Evolutionary conservation across 2,329 filamentous ascomycete species (phyloP).

Genomic region (Fusarium devonianum): DNA sequence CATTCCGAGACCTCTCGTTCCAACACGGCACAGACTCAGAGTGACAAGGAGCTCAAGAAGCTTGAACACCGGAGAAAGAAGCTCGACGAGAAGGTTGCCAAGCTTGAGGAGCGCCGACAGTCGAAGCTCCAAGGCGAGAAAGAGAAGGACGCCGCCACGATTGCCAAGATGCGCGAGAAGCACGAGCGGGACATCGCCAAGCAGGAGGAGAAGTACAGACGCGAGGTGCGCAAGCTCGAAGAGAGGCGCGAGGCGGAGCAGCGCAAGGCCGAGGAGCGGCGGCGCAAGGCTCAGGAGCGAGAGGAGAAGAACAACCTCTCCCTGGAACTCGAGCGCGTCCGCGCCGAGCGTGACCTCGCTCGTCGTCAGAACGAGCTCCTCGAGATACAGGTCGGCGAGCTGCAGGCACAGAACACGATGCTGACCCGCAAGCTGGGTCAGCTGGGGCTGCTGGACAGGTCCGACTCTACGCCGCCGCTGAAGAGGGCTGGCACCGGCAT

Average conservation of each 20-base stretch:
- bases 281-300: constrained; percentile 59
- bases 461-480: constrained; percentile 49
- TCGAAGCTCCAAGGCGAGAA: constrained; percentile 56
- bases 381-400: constrained; percentile 61
- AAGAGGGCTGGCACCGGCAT: constrained; percentile 20
- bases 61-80: constrained; percentile 67
- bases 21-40: constrained; percentile 35
- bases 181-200: constrained; percentile 70
- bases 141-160: constrained; percentile 56
- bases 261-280: constrained; percentile 62
- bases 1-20: constrained; percentile 51
- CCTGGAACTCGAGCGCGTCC: constrained; percentile 60
- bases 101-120: constrained; percentile 57
- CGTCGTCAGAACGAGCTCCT: constrained; percentile 62
- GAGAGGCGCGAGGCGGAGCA: constrained; percentile 69
- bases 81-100: constrained; percentile 68
- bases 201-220: constrained; percentile 70
- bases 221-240: constrained; percentile 70
- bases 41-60: constrained; percentile 70
- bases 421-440: constrained; percentile 63
- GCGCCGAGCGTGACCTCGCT: constrained; percentile 60
- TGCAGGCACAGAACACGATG: constrained; percentile 67
- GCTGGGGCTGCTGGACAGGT: constrained; percentile 48
- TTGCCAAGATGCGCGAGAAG: constrained; percentile 67
- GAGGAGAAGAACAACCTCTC: constrained; percentile 59